phyloP scores from a whole-genome alignment of 345 rosid genomes.

The Brassica juncea region DNA sequence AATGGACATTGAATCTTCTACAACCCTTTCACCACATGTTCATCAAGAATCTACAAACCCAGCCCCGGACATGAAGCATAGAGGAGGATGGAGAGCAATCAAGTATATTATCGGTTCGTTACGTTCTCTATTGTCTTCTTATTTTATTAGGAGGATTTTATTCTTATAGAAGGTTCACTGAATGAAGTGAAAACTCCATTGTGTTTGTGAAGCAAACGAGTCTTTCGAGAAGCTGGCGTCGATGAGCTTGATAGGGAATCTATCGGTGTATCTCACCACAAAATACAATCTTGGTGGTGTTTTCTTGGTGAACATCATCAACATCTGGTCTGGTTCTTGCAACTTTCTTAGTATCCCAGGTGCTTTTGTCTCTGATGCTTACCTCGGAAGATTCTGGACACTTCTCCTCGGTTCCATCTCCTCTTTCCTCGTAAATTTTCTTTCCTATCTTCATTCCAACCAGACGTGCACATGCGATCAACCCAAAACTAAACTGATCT shows the following conservation, averaged over 20 bases:
- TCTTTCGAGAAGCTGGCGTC: conserved; percentile 83
- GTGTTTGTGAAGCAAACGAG: conserved; percentile 53
- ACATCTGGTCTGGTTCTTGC: conserved; percentile 60
- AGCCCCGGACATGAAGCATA: background rate
- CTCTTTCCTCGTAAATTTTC: conserved; percentile 53
- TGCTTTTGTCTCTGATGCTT: conserved; percentile 66
- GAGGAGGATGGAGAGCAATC: conserved; percentile 57
- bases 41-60: conserved; percentile 18
- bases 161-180: background rate
- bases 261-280: conserved; percentile 53
- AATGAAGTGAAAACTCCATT: background rate
- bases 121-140: background rate
- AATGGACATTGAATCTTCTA: conserved; percentile 31
- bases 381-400: conserved; percentile 60
- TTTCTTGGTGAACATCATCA: conserved; percentile 53
- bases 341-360: conserved; percentile 60
- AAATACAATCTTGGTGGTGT: conserved; percentile 64
- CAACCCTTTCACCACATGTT: conserved; percentile 7
- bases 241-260: conserved; percentile 59
- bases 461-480: background rate
- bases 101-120: conserved; percentile 49
- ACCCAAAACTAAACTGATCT: background rate
- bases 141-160: background rate
- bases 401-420: conserved; percentile 57
- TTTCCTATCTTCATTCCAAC: background rate